Base-by-base conservation (phyloP, 2,329 filamentous ascomycete genomes). In the Fusarium xyrophilum region DNA sequence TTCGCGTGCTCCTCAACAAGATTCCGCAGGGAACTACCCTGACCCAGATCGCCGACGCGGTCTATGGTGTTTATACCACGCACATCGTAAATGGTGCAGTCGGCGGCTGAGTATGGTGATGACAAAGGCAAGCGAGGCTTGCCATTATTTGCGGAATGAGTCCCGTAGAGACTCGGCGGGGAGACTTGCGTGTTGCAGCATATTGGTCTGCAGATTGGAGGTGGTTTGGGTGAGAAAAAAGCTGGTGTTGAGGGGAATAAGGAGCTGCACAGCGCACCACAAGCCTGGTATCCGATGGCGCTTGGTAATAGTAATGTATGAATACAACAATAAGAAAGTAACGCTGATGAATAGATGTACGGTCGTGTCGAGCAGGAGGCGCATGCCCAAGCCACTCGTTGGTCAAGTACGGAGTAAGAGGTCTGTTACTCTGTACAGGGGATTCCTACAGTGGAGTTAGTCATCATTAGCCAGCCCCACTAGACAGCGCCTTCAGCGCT, bases 151-250 rank as follows among this genome's bases (percentile, higher is more conserved):
- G 2, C 11, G 40, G 17, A 25, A 25, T 25, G 15, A 13, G 4
- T 15, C 6, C 1, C 6, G 12, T 27, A 28, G n/a, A n/a, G 19
- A 19, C 13, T 27, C 4, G 13, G 13, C 4, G 13, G 25, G 11
- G 25, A 12, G 25, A 12, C 1, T n/a, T n/a, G 42, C 9, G 13
- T 15, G 13, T 15, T 46, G 19, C 1, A 46, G 9, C 0, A 21
- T 17, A 1, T 15, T 15, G 19, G 19, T 1, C 19, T 15, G 13
- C 19, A 6, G 5, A 27, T 21, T 28, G 42, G 25, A 15, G 25
- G n/a, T 43, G 6, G 4, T 27, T 10, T 14, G 23, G 40, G 17
- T 3, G 4, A 14, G 6, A 10, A 5, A n/a, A 43, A n/a, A 8
- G 17, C 12, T 27, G 40, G 40, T 3, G 17, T 19, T 19, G 11